Conservation (phyloP, 2,329 filamentous ascomycete genomes). For the Lojkania enalia region DNA sequence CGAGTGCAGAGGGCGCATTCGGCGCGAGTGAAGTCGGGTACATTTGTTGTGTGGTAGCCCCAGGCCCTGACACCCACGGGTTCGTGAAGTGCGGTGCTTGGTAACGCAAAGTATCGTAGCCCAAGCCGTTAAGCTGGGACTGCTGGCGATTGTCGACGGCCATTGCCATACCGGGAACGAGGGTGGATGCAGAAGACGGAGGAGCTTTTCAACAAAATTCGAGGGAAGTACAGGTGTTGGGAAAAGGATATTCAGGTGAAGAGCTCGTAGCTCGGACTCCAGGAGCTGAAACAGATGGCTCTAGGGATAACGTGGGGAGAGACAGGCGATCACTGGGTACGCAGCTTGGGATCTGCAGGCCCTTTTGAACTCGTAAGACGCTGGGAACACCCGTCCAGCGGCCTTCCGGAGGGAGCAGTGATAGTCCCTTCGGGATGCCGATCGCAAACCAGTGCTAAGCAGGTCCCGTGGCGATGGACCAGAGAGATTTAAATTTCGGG, state of each 20-base stretch:
- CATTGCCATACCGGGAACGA: conserved; percentile 74
- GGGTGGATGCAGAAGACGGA: conserved; percentile 12
- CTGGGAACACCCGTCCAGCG: conserved; percentile 39
- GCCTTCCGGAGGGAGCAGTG: conserved; percentile 40
- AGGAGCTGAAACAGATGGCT: conserved; percentile 41
- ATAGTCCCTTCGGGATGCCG: conserved; percentile 42
- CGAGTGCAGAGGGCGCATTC: conserved; percentile 48
- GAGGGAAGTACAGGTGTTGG: conserved; percentile 26
- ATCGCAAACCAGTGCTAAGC: conserved; percentile 41
- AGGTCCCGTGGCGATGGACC: conserved; percentile 42
- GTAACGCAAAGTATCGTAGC: conserved; percentile 81
- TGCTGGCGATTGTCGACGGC: conserved; percentile 87
- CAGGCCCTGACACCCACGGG: conserved; percentile 73
- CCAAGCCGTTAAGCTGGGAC: conserved; percentile 66
- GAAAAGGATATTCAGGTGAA: conserved; percentile 31
- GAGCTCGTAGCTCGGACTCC: conserved; percentile 26
- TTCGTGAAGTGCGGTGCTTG: conserved; percentile 80
- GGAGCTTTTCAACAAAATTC: conserved; percentile 15
- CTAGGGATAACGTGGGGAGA: conserved; percentile 53
- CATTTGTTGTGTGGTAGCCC: conserved; percentile 58
- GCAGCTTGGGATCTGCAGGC: conserved; percentile 55
- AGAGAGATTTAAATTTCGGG: conserved; percentile 39
- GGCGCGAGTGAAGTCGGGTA: conserved; percentile 68
- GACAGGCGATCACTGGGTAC: conserved; percentile 51
- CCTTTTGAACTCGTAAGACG: conserved; percentile 46